Evolutionary conservation across 2,329 filamentous ascomycete species (phyloP).

Genomic region (Rhynchosporium graminicola): DNA sequence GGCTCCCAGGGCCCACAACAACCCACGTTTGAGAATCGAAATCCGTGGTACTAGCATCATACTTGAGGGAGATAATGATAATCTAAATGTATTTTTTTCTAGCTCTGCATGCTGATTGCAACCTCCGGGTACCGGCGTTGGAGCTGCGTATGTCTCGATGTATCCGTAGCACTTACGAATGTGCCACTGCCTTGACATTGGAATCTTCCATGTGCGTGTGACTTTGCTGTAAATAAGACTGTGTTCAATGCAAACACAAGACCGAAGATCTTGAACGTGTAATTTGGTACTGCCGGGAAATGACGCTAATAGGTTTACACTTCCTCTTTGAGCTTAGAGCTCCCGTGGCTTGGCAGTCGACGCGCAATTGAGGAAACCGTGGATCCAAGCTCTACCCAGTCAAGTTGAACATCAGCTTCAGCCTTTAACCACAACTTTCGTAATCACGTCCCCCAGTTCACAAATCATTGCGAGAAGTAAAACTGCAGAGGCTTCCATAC

Average conservation of each 20-base stretch:
- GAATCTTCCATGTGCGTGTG: too few relatives aligned
- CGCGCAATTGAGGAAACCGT: slow-evolving; percentile 18
- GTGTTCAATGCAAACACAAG: too few relatives aligned
- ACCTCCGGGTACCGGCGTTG: not conserved
- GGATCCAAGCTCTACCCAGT: not conserved
- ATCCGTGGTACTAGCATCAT: not conserved
- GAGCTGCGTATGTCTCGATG: too few relatives aligned
- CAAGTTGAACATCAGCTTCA: not conserved
- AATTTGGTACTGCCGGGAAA: not conserved
- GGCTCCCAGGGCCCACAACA: not conserved
- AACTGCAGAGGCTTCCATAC: not conserved
- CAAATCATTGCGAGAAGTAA: not conserved
- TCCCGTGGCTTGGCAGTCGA: slow-evolving; percentile 13
- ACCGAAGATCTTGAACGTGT: too few relatives aligned
- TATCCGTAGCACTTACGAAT: too few relatives aligned
- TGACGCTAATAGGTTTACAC: not conserved
- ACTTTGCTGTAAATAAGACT: too few relatives aligned
- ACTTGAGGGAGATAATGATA: not conserved
- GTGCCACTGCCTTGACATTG: too few relatives aligned
- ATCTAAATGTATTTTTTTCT: not conserved
- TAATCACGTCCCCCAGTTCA: not conserved
- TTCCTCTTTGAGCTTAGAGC: not conserved
- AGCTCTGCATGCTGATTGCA: not conserved
- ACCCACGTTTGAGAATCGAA: not conserved
- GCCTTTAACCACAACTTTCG: not conserved